Percentiles rank a stretch among this genome's conserved stretches.
phyloP scores from a whole-genome alignment of 192 early-diverging fungal genomes.

The Podila clonocystis region DNA sequence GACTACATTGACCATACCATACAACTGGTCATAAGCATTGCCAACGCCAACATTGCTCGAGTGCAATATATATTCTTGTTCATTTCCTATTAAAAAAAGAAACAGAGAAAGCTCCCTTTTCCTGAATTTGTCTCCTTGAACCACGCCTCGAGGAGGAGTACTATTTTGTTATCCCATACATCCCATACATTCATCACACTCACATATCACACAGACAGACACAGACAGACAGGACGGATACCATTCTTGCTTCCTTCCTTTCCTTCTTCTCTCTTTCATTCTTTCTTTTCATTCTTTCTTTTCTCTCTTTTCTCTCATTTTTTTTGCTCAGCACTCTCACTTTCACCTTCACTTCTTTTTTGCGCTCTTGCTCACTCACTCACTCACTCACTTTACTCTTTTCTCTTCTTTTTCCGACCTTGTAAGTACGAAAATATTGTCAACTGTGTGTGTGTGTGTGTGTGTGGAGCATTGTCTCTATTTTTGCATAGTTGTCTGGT shows the following conservation, averaged over 20 bases:
- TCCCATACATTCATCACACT: too few species aligned
- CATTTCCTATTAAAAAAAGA: too few species aligned
- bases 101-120: background rate
- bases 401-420: too few species aligned
- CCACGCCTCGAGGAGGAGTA: slow-evolving; percentile 1
- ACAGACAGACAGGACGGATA: background rate
- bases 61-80: too few species aligned
- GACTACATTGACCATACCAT: background rate
- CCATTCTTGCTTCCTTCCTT: slow-evolving; percentile 1
- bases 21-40: too few species aligned
- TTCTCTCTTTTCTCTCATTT: background rate
- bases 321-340: background rate
- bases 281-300: slow-evolving; percentile 1
- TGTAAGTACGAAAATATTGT: background rate
- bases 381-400: background rate
- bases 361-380: background rate
- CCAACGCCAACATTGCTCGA: too few species aligned
- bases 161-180: too few species aligned
- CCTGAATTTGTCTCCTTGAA: too few species aligned
- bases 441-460: too few species aligned
- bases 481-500: too few species aligned
- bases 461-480: too few species aligned
- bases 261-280: background rate
- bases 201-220: too few species aligned
- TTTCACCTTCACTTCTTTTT: background rate